These are phyloP conservation scores for Leishmania arabica DNA, from an alignment of 208 protist species.

Conservation along the genomic window DNA sequence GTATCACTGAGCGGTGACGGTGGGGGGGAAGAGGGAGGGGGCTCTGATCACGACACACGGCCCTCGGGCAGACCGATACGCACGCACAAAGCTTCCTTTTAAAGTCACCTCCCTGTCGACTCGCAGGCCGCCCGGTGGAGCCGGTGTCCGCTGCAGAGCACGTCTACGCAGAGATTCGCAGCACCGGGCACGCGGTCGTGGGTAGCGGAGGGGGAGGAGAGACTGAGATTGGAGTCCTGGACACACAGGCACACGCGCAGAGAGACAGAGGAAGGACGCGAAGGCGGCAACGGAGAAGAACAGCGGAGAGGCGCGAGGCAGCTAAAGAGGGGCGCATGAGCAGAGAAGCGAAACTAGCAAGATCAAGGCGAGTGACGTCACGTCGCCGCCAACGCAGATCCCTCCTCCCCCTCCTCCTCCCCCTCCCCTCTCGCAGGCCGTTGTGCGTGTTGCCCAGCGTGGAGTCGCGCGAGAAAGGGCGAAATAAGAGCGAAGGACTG, in stretches of 20 bases:
- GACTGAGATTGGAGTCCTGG: background rate
- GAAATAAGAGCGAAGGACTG: background rate
- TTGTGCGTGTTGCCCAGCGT: background rate
- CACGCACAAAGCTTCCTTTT: background rate
- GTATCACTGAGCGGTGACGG: background rate
- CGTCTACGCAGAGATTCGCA: background rate
- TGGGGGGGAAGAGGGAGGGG: background rate
- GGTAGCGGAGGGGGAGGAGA: background rate
- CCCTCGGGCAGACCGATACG: background rate
- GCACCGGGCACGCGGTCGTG: background rate
- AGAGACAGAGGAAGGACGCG: background rate
- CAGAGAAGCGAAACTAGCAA: background rate
- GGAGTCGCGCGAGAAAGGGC: background rate
- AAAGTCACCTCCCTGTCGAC: background rate
- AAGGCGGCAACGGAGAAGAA: conserved; percentile 3
- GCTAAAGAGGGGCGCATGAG: background rate
- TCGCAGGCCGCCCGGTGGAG: background rate
- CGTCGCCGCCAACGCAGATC: background rate
- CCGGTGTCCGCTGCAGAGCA: background rate
- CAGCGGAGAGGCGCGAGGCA: background rate
- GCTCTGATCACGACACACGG: background rate
- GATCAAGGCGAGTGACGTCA: background rate
- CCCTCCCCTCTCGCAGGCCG: background rate
- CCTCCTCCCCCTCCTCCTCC: background rate
- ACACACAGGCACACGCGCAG: background rate